Evolutionary conservation across 2,329 filamentous ascomycete species (phyloP).

Genomic region (Ceratocystis cacaofunesta): DNA sequence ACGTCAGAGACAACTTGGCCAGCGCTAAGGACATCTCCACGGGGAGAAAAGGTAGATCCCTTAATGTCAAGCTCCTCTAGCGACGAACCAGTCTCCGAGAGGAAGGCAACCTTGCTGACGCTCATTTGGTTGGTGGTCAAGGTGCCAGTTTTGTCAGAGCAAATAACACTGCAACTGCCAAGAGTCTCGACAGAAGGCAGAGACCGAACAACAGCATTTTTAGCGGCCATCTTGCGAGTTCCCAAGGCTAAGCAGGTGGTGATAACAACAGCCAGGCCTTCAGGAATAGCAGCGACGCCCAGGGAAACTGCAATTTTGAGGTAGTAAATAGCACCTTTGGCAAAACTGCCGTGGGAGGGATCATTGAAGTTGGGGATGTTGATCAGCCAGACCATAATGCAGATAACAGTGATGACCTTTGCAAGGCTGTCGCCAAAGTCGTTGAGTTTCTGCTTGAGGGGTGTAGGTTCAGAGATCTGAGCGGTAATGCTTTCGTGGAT

Average conservation of each 20-base stretch:
- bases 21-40: slow-evolving; percentile 54
- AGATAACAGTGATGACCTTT: slow-evolving; percentile 97
- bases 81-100: slow-evolving; percentile 56
- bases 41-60: slow-evolving; percentile 81
- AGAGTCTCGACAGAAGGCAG: slow-evolving; percentile 94
- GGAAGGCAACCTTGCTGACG: slow-evolving; percentile 78
- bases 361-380: slow-evolving; percentile 97
- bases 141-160: slow-evolving; percentile 97
- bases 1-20: slow-evolving; percentile 56
- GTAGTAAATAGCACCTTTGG: slow-evolving; percentile 98
- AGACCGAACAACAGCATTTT: slow-evolving; percentile 93
- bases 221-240: slow-evolving; percentile 95
- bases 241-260: slow-evolving; percentile 95
- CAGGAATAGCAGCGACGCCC: slow-evolving; percentile 92
- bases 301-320: slow-evolving; percentile 98
- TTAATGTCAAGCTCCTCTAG: slow-evolving; percentile 80
- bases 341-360: slow-evolving; percentile 79
- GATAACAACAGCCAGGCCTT: slow-evolving; percentile 94
- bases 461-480: slow-evolving; percentile 94
- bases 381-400: slow-evolving; percentile 92
- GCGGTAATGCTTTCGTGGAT: slow-evolving; percentile 98
- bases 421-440: slow-evolving; percentile 92
- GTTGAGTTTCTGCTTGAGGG: slow-evolving; percentile 95
- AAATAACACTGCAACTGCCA: slow-evolving; percentile 98
- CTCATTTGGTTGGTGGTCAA: slow-evolving; percentile 99